A percentile compares a stretch with the other conserved stretches of the same genome.
Evolutionary conservation across 768 basidiomycete genomes (phyloP).

Genomic region (Clitopilus passeckerianus): DNA sequence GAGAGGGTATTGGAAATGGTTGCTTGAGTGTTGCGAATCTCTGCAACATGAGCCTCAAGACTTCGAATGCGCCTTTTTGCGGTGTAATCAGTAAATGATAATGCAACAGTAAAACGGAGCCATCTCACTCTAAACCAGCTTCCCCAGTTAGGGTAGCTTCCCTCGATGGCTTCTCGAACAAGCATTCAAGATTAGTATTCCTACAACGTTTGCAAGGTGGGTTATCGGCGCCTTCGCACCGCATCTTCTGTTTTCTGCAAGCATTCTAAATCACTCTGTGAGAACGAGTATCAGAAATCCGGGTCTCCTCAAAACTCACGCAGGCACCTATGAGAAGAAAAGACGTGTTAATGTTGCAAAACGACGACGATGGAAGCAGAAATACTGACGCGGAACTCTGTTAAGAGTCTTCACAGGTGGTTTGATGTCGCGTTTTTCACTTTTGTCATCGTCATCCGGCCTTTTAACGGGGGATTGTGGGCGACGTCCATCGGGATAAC

Average conservation of each 20-base stretch:
- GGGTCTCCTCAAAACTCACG: slow-evolving; percentile 36
- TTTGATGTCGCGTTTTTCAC: slow-evolving; percentile 64
- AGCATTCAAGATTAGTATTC: slow-evolving; percentile 84
- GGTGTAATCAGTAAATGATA: slow-evolving; percentile 12
- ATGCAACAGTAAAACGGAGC: slow-evolving; percentile 1
- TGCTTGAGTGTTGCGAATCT: slow-evolving; percentile 68
- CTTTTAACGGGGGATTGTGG: slow-evolving; percentile 48
- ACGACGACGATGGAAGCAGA: slow-evolving; percentile 8
- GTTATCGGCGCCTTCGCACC: slow-evolving; percentile 94
- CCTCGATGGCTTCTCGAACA: slow-evolving; percentile 90
- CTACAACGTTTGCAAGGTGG: slow-evolving; percentile 95
- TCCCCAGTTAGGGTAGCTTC: slow-evolving; percentile 87
- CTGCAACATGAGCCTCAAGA: slow-evolving; percentile 81
- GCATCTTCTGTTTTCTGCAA: slow-evolving; percentile 95
- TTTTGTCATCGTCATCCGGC: slow-evolving; percentile 53
- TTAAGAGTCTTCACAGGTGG: slow-evolving; percentile 76
- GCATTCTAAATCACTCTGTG: slow-evolving; percentile 60
- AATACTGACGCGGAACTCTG: slow-evolving; percentile 76
- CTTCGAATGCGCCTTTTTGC: slow-evolving; percentile 77
- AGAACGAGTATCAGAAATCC: slow-evolving; percentile 7
- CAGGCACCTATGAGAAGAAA: slow-evolving; percentile 60
- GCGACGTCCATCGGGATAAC: neutral
- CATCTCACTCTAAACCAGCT: slow-evolving; percentile 80
- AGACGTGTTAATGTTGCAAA: slow-evolving; percentile 10
- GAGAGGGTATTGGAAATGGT: slow-evolving; percentile 76